Evolutionary conservation across 345 rosid genomes (phyloP).

Genomic region (Psidium friedrichsthalianum): DNA sequence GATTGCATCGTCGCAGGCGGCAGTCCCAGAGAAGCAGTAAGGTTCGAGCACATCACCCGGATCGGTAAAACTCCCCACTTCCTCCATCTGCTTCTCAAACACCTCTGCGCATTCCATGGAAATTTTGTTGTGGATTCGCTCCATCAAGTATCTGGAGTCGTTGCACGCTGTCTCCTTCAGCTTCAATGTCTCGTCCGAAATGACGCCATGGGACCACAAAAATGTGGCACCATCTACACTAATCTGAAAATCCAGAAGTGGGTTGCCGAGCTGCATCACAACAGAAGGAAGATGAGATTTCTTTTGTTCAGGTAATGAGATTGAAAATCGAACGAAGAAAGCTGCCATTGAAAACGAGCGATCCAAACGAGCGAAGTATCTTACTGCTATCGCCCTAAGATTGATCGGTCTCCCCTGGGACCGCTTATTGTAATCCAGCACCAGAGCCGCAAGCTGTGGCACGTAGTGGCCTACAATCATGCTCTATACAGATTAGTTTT

Average conservation of each 20-base stretch:
- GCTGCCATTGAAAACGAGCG: not conserved
- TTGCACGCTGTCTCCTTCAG: conserved; percentile 20
- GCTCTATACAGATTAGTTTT: too few relatives aligned
- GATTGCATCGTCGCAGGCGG: not conserved
- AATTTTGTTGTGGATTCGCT: not conserved
- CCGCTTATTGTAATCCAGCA: conserved; percentile 19
- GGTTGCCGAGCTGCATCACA: conserved; percentile 27
- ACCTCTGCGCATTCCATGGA: not conserved
- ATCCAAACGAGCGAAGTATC: not conserved
- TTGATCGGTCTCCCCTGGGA: conserved; percentile 10
- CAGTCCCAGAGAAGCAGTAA: not conserved
- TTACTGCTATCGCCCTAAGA: conserved; percentile 23
- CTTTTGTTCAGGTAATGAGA: not conserved
- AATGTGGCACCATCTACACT: conserved; percentile 12
- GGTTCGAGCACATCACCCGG: not conserved
- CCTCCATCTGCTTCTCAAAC: not conserved
- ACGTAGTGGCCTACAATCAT: conserved; percentile 17
- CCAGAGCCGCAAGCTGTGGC: conserved; percentile 22
- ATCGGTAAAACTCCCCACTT: not conserved
- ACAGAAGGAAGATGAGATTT: not conserved
- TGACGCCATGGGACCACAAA: conserved; percentile 30
- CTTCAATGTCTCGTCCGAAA: conserved; percentile 21
- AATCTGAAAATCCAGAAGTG: conserved; percentile 15
- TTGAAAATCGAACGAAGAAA: not conserved
- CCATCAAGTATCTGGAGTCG: conserved; percentile 5